Conservation (phyloP, 2,329 filamentous ascomycete genomes). For the Parascedosporium putredinis region DNA sequence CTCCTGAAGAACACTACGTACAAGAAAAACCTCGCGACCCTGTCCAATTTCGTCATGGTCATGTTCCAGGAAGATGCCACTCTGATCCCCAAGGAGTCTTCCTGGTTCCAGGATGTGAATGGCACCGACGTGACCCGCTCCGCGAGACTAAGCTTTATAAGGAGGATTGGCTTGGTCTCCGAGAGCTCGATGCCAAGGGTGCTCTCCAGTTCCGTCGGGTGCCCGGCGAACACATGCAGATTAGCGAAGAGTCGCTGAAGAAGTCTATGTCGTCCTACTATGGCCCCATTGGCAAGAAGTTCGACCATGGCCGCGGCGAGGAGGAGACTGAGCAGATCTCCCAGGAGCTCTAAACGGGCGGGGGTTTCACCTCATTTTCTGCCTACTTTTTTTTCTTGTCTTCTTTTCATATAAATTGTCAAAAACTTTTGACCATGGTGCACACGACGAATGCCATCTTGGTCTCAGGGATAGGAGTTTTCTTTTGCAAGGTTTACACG, state of each 20-base stretch:
- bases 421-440: no score
- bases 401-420: no score
- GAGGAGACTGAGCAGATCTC: not conserved
- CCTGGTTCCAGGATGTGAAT: slow-evolving; percentile 86
- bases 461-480: not conserved
- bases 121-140: slow-evolving; percentile 57
- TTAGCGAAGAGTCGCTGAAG: slow-evolving; percentile 55
- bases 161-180: slow-evolving; percentile 90
- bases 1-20: slow-evolving; percentile 63
- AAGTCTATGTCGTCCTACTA: slow-evolving; percentile 59
- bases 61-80: slow-evolving; percentile 79
- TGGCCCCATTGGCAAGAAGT: slow-evolving; percentile 37
- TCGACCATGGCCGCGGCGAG: slow-evolving; percentile 13
- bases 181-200: slow-evolving; percentile 65
- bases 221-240: slow-evolving; percentile 73
- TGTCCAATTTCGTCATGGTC: slow-evolving; percentile 80
- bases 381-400: no score
- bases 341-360: not conserved
- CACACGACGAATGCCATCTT: no score
- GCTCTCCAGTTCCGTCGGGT: slow-evolving; percentile 65
- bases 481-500: not conserved
- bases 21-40: slow-evolving; percentile 52
- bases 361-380: no score
- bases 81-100: slow-evolving; percentile 79
- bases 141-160: slow-evolving; percentile 63